Evolutionary conservation across 805 yeast genomes (phyloP), one percentile per base, ranked within the genome.

Genomic region (Candida berthetii): DNA sequence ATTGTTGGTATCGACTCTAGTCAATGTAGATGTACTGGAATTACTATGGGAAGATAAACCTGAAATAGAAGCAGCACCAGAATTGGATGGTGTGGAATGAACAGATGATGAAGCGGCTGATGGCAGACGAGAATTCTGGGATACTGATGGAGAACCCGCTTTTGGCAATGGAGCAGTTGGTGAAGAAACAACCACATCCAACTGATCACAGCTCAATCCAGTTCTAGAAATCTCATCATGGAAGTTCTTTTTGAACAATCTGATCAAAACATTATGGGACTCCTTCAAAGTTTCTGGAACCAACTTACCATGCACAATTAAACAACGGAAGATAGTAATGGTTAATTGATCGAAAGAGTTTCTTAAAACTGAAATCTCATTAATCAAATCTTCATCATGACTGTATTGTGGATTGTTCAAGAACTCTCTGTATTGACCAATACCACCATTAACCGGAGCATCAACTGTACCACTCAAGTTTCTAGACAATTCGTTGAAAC

Each of bases 391-490:
- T 29, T 53, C 58, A 14, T 51, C 47, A 3, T 53, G 51, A 10
- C 55, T 51, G 22, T 52, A 52, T 20, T 56, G 52, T 7, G 59
- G 61, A 38, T 69, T 72, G 31, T 59, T 61, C 55, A 85, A 76
- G 57, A 88, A 86, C 2, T 74, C 74, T 42, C 90, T 71, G 62
- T 85, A 88, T 56, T 84, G 88, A 2, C 87, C 85, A 48, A 88
- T 85, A 43, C 96, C 96, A 29, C 96, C 96, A 57, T 88, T 88
- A 6, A 88, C 91, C 3, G 96, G 96, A 0, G 96, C 79, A 57
- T 87, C 95, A 41, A 89, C 90, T 0, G 96, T 85, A 35, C 96
- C 96, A 3, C 87, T 75, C 42, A 82, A 65, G 53, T 78, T 78
- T 60, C 91, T 69, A 6, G 90, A 80, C 45, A 85, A 63, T 54